Base-by-base conservation (phyloP, 2,329 filamentous ascomycete species). In the Cytospora piceae region DNA sequence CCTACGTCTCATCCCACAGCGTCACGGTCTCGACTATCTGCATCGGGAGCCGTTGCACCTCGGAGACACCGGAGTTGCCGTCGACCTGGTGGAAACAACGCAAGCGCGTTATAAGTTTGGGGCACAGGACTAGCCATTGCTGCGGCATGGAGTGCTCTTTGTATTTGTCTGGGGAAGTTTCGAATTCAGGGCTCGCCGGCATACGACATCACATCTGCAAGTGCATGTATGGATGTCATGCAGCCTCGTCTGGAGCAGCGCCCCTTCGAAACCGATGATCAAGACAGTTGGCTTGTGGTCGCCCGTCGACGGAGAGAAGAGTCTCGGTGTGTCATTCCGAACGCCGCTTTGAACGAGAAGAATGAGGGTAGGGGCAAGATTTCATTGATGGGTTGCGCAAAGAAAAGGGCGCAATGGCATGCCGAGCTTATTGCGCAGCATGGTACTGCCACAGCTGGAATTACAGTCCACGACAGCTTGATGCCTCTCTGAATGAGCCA, bases 41-140 rank as follows among this genome's bases (percentile, higher is more conserved):
- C n/a, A 12, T 24, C 11, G 5, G 5, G 27, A 29, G 27, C 3
- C 6, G 22, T 49, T 24, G 46, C n/a, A 49, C 1, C 9, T 8
- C 12, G 12, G 8, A 4, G 46, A 49, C 46, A 12, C 12, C 11
- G 8, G 24, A 14, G 3, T 9, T 24, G n/a, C 9, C 11, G n/a
- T 24, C n/a, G n/a, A 24, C 17, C 11, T 12, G n/a, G 11, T 49
- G n/a, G 20, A 5, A 12, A 22, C 4, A 49, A 20, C 11, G n/a
- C 46, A 24, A 49, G 46, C 11, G 22, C 46, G 46, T 49, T n/a
- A 24, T 11, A 42, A 37, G 37, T n/a, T 14, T 37, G 17, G 37
- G 39, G 57, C 61, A 57, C 61, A 46, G 32, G 61, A 63, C 31
- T 20, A 22, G 46, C n/a, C 46, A 6, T 14, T 12, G 46, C 46